phyloP scores from a whole-genome alignment of 1,139 yeast genomes.

The Geotrichum australiense region DNA sequence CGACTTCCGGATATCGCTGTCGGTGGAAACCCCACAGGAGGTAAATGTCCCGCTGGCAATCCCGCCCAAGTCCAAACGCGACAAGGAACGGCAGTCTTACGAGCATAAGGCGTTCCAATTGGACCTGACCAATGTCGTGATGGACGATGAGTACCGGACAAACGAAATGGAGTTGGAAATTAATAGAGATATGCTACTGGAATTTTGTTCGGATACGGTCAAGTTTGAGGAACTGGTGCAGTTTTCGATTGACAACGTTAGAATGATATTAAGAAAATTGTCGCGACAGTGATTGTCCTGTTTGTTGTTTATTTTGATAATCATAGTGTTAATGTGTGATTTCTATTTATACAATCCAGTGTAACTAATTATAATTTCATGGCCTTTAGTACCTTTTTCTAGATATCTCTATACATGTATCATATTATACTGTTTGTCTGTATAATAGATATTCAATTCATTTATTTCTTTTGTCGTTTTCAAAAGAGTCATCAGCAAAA shows the following conservation, averaged over 20 bases:
- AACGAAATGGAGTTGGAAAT: slow-evolving; percentile 49
- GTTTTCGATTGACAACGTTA: slow-evolving; percentile 30
- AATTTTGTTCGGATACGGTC: slow-evolving; percentile 43
- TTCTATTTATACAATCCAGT: too few species aligned
- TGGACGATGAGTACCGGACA: slow-evolving; percentile 23
- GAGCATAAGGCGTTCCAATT: slow-evolving; percentile 28
- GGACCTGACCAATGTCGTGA: slow-evolving; percentile 33
- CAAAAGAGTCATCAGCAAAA: too few species aligned
- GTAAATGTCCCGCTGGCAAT: too few species aligned
- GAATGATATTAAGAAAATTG: slow-evolving; percentile 22
- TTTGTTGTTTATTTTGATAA: slow-evolving; percentile 3
- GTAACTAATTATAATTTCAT: too few species aligned
- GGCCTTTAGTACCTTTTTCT: too few species aligned
- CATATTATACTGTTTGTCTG: not conserved
- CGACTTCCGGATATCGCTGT: slow-evolving; percentile 69
- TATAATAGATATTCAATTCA: not conserved
- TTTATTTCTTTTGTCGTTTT: not conserved
- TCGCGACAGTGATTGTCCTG: slow-evolving; percentile 18
- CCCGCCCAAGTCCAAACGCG: slow-evolving; percentile 43
- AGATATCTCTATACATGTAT: not conserved
- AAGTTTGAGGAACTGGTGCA: slow-evolving; percentile 34
- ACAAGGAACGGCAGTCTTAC: slow-evolving; percentile 40
- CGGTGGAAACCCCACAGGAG: slow-evolving; percentile 58
- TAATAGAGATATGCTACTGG: slow-evolving; percentile 55
- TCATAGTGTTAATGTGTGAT: too few species aligned